phyloP scores from a whole-genome alignment of 352 stramenopile species.

The Phytopythium mirpurense region DNA sequence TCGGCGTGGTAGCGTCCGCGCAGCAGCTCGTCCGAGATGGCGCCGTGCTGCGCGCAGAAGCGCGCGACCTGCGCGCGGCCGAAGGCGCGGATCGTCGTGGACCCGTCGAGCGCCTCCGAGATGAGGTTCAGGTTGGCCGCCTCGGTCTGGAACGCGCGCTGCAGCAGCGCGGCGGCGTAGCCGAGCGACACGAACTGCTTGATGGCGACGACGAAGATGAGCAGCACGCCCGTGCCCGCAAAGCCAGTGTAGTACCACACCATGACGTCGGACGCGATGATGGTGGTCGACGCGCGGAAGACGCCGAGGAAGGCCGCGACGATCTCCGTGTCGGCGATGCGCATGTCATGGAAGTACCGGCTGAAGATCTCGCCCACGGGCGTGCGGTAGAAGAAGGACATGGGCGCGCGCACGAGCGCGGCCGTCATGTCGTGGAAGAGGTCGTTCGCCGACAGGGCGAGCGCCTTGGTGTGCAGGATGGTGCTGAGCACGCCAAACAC shows the following conservation, averaged over 20 bases:
- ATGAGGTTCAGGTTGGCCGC: constrained; percentile 37
- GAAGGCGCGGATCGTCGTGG: constrained; percentile 29
- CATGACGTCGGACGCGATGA: constrained; percentile 23
- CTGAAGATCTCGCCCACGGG: constrained; percentile 43
- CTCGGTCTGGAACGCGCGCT: constrained; percentile 28
- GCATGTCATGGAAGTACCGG: constrained; percentile 36
- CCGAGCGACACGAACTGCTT: constrained; percentile 30
- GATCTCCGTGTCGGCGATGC: constrained; percentile 22
- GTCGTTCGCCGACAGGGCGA: constrained; percentile 23
- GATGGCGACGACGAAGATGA: constrained; percentile 31
- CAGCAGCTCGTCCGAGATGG: constrained; percentile 27
- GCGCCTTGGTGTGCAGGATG: constrained; percentile 25
- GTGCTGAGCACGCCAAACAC: constrained; percentile 27
- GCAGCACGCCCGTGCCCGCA: constrained; percentile 20
- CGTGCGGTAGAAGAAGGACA: constrained; percentile 40
- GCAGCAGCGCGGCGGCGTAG: constrained; percentile 24
- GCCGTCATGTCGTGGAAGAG: constrained; percentile 44
- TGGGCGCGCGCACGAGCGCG: constrained; percentile 30
- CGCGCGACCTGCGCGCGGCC: constrained; percentile 20
- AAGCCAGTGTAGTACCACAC: constrained; percentile 32
- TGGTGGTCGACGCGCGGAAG: constrained; percentile 23
- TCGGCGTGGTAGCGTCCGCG: constrained; percentile 19
- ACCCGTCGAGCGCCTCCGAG: constrained; percentile 32
- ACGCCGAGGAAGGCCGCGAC: constrained; percentile 22
- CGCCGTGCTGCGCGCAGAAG: constrained; percentile 25